Conservation (phyloP, 2,329 filamentous ascomycete genomes). For the Alternaria brassicae region DNA sequence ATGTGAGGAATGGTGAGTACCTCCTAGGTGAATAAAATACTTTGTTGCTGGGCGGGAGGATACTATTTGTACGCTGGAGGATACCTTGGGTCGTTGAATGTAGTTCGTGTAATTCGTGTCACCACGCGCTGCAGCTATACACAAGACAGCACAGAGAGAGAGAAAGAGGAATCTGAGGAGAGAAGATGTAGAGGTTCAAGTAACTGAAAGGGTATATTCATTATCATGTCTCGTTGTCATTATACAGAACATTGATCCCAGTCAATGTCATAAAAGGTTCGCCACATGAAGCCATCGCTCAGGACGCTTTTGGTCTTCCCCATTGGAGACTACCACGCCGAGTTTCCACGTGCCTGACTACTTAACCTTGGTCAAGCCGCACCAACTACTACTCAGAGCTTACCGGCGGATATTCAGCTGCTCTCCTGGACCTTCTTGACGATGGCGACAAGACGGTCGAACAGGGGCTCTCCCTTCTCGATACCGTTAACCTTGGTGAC, state of each 20-base stretch:
- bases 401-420: conserved; percentile 27
- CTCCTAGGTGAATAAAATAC: no score
- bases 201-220: conserved; percentile 18
- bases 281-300: conserved; percentile 10
- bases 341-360: conserved; percentile 4
- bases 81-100: no score
- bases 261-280: conserved; percentile 15
- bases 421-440: conserved; percentile 78
- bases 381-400: conserved; percentile 18
- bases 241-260: conserved; percentile 15
- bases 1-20: no score
- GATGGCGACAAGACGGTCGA: conserved; percentile 73
- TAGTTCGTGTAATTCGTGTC: no score
- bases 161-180: not conserved
- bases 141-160: not conserved
- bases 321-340: conserved; percentile 8
- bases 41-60: no score
- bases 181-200: not conserved
- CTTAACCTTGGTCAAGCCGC: not conserved
- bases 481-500: conserved; percentile 84
- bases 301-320: conserved; percentile 16
- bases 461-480: conserved; percentile 77
- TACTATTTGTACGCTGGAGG: no score
- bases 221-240: conserved; percentile 29
- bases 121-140: no score